Percentiles rank a stretch among this genome's conserved stretches.
These are phyloP conservation scores for Adansonia digitata DNA, from an alignment of 345 rosid species.

Conservation along the genomic window DNA sequence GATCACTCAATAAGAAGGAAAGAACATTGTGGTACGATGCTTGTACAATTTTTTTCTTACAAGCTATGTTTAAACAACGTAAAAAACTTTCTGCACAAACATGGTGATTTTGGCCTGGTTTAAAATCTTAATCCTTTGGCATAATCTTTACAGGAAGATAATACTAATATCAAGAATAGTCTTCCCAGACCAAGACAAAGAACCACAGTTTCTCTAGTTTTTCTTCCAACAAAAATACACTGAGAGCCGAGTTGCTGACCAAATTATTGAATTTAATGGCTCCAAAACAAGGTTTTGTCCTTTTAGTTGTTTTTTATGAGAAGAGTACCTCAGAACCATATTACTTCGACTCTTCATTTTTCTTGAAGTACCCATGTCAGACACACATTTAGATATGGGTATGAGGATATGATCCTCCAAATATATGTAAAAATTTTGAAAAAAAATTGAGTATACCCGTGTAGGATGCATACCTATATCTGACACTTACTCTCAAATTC, in stretches of 20 bases:
- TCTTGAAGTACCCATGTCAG: no score
- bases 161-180: constrained; percentile 18
- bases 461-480: no score
- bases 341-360: no score
- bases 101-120: background rate
- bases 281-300: constrained; percentile 20
- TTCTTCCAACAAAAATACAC: constrained; percentile 11
- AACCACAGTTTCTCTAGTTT: constrained; percentile 15
- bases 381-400: no score
- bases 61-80: background rate
- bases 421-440: no score
- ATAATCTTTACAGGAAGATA: background rate
- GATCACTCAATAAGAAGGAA: background rate
- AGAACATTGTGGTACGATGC: background rate
- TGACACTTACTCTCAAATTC: no score
- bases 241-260: background rate
- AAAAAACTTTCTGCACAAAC: background rate
- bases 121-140: background rate
- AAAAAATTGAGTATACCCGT: no score
- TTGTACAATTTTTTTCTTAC: background rate
- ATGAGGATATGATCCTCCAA: no score
- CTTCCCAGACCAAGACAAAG: constrained; percentile 27
- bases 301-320: constrained; percentile 12
- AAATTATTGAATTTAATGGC: constrained; percentile 22
- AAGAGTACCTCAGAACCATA: background rate